Conservation (phyloP, 2,329 filamentous ascomycete species). For the Trichoderma koningiopsis region DNA sequence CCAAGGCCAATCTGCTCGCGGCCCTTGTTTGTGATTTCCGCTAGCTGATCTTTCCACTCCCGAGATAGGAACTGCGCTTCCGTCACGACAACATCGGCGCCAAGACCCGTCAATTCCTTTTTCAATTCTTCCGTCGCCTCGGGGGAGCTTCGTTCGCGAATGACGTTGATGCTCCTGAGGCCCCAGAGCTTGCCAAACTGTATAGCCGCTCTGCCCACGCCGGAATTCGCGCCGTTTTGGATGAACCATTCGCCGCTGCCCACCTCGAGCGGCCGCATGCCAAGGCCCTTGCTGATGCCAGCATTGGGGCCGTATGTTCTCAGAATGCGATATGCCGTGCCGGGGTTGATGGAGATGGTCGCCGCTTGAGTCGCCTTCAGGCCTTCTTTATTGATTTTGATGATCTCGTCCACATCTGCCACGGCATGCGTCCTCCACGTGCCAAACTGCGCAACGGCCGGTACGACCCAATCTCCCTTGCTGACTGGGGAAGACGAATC, state of each 20-base stretch:
- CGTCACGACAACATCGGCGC: conserved; percentile 59
- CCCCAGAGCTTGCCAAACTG: conserved; percentile 87
- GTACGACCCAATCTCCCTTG: conserved; percentile 92
- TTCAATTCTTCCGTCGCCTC: conserved; percentile 64
- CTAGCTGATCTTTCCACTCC: conserved; percentile 63
- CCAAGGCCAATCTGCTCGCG: conserved; percentile 74
- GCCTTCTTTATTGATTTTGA: conserved; percentile 71
- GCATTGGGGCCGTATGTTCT: conserved; percentile 68
- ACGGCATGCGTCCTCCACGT: conserved; percentile 94
- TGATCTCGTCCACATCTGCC: conserved; percentile 56
- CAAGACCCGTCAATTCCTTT: conserved; percentile 55
- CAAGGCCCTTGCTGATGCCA: conserved; percentile 48
- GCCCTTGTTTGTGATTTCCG: conserved; percentile 69
- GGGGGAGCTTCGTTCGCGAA: conserved; percentile 69
- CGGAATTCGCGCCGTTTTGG: conserved; percentile 95
- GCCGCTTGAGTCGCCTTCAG: conserved; percentile 77
- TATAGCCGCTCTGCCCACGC: conserved; percentile 87
- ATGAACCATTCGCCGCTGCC: conserved; percentile 82
- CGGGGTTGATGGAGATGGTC: conserved; percentile 89
- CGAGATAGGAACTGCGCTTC: conserved; percentile 57
- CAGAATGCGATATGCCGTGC: conserved; percentile 92
- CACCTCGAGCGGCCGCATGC: conserved; percentile 48
- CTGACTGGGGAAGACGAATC: conserved; percentile 55
- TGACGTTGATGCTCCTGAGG: conserved; percentile 84
- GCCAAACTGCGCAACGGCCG: conserved; percentile 78